These are phyloP conservation scores for Chytriomyces sp. DNA, from an alignment of 192 early-diverging fungal genomes.

Conservation along the genomic window DNA sequence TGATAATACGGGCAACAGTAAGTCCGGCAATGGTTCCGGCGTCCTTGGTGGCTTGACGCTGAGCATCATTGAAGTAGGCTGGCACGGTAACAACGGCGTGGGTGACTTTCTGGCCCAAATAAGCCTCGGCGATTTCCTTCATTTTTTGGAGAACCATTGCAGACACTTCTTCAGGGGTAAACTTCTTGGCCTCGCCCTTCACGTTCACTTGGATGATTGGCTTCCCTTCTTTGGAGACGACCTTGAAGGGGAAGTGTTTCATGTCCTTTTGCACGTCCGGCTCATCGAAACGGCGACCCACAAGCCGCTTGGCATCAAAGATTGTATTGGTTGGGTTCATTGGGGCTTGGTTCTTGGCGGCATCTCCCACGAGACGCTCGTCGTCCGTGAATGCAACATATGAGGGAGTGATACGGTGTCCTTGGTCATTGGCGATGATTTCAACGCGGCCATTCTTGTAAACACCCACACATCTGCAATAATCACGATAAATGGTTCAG, in stretches of 20 bases:
- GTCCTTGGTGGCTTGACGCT: constrained; percentile 94
- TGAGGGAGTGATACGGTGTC: constrained; percentile 91
- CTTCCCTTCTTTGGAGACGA: constrained; percentile 78
- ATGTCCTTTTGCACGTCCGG: constrained; percentile 88
- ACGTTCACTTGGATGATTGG: constrained; percentile 76
- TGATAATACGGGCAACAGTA: constrained; percentile 83
- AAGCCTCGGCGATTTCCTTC: constrained; percentile 59
- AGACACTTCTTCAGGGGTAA: constrained; percentile 95
- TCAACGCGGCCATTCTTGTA: constrained; percentile 92
- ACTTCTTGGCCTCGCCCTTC: constrained; percentile 76
- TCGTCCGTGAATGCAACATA: constrained; percentile 90
- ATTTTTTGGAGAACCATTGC: constrained; percentile 95
- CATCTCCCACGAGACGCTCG: constrained; percentile 87
- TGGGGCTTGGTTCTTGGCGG: constrained; percentile 91
- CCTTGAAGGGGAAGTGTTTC: constrained; percentile 92
- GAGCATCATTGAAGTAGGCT: constrained; percentile 95
- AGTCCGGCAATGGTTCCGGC: constrained; percentile 84
- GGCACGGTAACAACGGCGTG: constrained; percentile 80
- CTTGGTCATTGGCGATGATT: constrained; percentile 95
- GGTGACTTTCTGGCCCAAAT: too few species aligned
- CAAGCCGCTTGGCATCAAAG: constrained; percentile 89
- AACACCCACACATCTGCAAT: constrained; percentile 86
- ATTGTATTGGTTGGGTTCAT: constrained; percentile 87
- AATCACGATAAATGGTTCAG: neutral
- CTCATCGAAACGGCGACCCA: constrained; percentile 86